Evolutionary conservation across 768 basidiomycete genomes (phyloP).

Genomic region (Rhizopogon salebrosus): DNA sequence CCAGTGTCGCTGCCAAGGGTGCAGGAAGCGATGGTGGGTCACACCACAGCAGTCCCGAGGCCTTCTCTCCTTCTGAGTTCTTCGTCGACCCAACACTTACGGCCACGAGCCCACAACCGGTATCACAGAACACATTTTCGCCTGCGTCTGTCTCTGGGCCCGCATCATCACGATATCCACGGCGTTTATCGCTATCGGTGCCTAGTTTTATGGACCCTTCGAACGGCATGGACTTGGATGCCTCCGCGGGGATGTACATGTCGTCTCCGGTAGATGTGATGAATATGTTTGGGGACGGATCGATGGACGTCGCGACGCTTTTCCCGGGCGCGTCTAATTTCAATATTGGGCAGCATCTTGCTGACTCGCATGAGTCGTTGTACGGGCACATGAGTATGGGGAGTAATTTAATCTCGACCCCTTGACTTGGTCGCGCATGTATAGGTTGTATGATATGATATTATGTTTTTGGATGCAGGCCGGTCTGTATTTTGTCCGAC

Average conservation of each 20-base stretch:
- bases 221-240: slow-evolving; percentile 43
- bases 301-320: slow-evolving; percentile 31
- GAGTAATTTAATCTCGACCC: slow-evolving; percentile 21
- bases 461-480: slow-evolving; percentile 2
- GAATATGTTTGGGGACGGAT: slow-evolving; percentile 51
- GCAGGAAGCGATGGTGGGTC: slow-evolving; percentile 39
- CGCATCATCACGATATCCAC: slow-evolving; percentile 19
- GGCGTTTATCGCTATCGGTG: slow-evolving; percentile 18
- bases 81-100: slow-evolving; percentile 41
- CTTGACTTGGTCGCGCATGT: slow-evolving; percentile 11
- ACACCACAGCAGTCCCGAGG: slow-evolving; percentile 55
- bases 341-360: slow-evolving; percentile 18
- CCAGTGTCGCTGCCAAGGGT: slow-evolving; percentile 41
- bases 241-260: slow-evolving; percentile 43
- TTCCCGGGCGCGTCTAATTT: slow-evolving; percentile 25
- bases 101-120: slow-evolving; percentile 20
- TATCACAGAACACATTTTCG: slow-evolving; percentile 13
- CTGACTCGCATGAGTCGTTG: slow-evolving; percentile 21
- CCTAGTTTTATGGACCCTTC: slow-evolving; percentile 25
- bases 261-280: slow-evolving; percentile 52
- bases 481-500: not conserved
- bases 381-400: slow-evolving; percentile 21
- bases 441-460: slow-evolving; percentile 1
- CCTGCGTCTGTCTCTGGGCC: slow-evolving; percentile 12
- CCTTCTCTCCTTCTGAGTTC: slow-evolving; percentile 61